These are phyloP conservation scores for Aciculosporium take DNA, from an alignment of 2,329 filamentous ascomycete species.

Conservation along the genomic window DNA sequence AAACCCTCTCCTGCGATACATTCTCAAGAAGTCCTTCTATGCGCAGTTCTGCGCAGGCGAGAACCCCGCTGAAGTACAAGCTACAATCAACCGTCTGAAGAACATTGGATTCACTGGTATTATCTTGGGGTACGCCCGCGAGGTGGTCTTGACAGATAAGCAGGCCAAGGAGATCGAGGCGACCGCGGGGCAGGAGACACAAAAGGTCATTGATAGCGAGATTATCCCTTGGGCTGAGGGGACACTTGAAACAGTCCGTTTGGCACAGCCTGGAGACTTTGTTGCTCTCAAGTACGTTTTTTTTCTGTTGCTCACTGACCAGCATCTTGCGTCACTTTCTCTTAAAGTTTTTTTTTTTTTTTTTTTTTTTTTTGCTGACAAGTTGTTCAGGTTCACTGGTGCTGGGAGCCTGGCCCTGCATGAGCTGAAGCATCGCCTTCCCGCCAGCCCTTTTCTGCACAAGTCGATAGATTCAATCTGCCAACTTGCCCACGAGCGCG, in stretches of 20 bases:
- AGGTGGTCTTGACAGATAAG: constrained; percentile 55
- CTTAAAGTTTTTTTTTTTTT: neutral
- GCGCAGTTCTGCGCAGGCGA: constrained; percentile 84
- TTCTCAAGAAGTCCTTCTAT: constrained; percentile 76
- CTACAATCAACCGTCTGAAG: constrained; percentile 52
- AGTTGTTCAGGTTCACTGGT: constrained; percentile 51
- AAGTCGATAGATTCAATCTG: constrained; percentile 63
- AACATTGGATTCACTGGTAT: constrained; percentile 68
- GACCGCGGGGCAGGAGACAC: constrained; percentile 30
- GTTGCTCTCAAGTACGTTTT: constrained; percentile 45
- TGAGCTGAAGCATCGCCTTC: constrained; percentile 46
- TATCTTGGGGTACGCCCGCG: constrained; percentile 70
- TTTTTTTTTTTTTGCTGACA: neutral
- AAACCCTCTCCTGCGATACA: constrained; percentile 54
- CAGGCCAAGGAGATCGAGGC: constrained; percentile 31
- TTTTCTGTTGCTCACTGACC: neutral
- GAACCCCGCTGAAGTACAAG: constrained; percentile 50
- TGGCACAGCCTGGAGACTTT: constrained; percentile 50
- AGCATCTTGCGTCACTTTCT: too few species aligned
- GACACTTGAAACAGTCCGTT: constrained; percentile 56
- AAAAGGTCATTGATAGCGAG: constrained; percentile 40
- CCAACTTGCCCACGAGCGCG: constrained; percentile 51
- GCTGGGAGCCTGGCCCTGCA: constrained; percentile 61
- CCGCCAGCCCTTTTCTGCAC: constrained; percentile 49
- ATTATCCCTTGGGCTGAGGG: constrained; percentile 59